Conservation (phyloP, 108 stramenopile species). For the Craspedostauros australis region DNA sequence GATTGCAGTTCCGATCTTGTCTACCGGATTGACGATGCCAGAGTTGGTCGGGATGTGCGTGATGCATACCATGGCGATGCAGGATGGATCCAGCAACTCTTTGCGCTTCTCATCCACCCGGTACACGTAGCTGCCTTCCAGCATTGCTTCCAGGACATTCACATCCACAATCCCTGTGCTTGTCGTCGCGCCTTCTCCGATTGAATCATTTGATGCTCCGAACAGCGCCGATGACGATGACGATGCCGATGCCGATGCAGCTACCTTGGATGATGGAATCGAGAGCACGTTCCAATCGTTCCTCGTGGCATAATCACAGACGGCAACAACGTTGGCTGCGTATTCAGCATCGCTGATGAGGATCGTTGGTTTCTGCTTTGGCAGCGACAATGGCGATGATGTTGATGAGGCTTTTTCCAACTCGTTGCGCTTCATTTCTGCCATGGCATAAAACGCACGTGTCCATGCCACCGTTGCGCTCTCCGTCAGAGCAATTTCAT, state of each 20-base stretch:
- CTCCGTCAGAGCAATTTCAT: conserved; percentile 60
- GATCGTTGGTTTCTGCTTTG: conserved; percentile 22
- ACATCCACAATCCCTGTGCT: conserved; percentile 53
- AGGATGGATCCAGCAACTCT: conserved; percentile 28
- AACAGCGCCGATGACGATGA: too few species aligned
- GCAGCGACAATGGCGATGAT: neutral
- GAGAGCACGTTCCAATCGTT: conserved; percentile 49
- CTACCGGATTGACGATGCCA: conserved; percentile 68
- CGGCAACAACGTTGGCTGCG: conserved; percentile 79
- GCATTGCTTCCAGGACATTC: conserved; percentile 42
- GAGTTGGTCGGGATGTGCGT: conserved; percentile 82
- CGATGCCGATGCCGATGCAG: too few species aligned
- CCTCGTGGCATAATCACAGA: conserved; percentile 48
- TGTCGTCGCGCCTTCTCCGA: neutral
- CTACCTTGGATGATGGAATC: conserved; percentile 34
- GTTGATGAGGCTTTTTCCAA: too few species aligned
- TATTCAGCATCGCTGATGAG: conserved; percentile 69
- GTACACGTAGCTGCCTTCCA: conserved; percentile 24
- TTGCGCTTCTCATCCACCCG: conserved; percentile 1
- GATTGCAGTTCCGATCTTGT: conserved; percentile 45
- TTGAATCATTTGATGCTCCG: too few species aligned
- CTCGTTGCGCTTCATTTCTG: conserved; percentile 16
- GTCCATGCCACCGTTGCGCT: conserved; percentile 81
- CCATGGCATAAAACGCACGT: conserved; percentile 66
- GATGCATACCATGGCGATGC: conserved; percentile 55